Evolutionary conservation across 2,329 filamentous ascomycete species (phyloP), one percentile per base, ranked within the genome.

Genomic region (Colletotrichum lindemuthianum): DNA sequence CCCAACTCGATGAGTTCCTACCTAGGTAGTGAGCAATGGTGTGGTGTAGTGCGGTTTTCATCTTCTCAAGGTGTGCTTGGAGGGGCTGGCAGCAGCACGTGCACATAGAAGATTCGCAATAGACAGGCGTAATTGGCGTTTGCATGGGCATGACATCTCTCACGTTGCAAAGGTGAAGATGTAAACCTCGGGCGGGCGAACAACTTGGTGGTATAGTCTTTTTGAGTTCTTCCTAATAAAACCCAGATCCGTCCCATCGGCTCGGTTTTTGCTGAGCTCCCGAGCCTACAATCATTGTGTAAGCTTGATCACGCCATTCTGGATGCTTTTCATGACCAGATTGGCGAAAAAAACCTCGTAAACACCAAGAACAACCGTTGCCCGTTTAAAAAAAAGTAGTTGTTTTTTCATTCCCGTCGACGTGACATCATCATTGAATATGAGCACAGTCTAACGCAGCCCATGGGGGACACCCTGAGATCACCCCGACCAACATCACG

Each of bases 191-290:
- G 63, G 63, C 63, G 63, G 53, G 63, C 63, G 4, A 66, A 66
- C 64, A 66, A 65, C 63, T 64, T 66, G 63, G 63, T 65, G 63
- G 63, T 55, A 66, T 66, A 63, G 52, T 65, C 51, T 66, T 66
- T 66, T 66, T 50, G 53, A 66, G 63, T 64, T 48, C 53, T 64
- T 59, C 63, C 63, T 66, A 64, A 66, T 65, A 63, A 24, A 5
- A 64, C 59, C 60, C 63, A 58, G 56, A 50, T 64, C 63, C 63
- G 60, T 63, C 59, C 24, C 33, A 59, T 65, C 47, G 53, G 53
- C 53, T 45, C 60, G 49, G 54, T 59, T 40, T 64, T 52, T 52
- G 49, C 41, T 52, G 57, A 41, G 12, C 51, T 37, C 63, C 56
- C 39, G 52, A 57, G 63, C 58, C 51, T 48, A 65, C 58, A 24